phyloP scores from a whole-genome alignment of 2,329 filamentous ascomycete species.

The Monascus ruber region DNA sequence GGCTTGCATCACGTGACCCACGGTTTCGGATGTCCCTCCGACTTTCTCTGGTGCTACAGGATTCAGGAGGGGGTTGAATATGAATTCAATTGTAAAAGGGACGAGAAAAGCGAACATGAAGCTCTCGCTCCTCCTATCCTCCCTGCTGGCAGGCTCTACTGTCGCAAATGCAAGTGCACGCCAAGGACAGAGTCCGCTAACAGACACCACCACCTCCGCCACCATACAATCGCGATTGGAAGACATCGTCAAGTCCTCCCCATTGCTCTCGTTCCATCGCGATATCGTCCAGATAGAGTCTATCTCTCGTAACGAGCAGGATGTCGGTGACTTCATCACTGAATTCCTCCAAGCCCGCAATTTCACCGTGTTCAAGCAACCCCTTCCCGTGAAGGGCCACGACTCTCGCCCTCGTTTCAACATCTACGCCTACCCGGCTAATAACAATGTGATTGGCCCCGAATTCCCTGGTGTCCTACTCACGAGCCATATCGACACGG shows the following conservation, averaged over 20 bases:
- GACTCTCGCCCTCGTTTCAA: conserved; percentile 50
- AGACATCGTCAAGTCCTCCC: conserved; percentile 29
- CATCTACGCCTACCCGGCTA: conserved; percentile 51
- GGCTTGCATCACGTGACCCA: no score
- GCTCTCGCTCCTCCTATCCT: conserved; percentile 4
- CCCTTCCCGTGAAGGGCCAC: conserved; percentile 12
- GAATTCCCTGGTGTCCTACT: conserved; percentile 26
- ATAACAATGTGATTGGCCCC: conserved; percentile 2
- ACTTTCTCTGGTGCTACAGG: no score
- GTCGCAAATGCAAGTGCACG: conserved; percentile 12
- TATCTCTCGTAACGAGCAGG: conserved; percentile 55
- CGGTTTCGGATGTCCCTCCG: no score
- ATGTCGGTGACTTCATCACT: conserved; percentile 57
- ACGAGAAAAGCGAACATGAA: background rate
- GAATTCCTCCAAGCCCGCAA: conserved; percentile 51
- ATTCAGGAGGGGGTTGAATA: background rate
- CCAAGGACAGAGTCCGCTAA: conserved; percentile 4
- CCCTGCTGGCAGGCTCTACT: conserved; percentile 9
- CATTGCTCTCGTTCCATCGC: conserved; percentile 61
- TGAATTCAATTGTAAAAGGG: background rate
- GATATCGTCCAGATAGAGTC: conserved; percentile 65
- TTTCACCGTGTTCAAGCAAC: conserved; percentile 53
- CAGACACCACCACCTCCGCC: conserved; percentile 1
- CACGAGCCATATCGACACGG: conserved; percentile 71
- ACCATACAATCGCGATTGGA: conserved; percentile 10